Conservation (phyloP, 179 eudicot species). For the Dionaea muscipula region DNA sequence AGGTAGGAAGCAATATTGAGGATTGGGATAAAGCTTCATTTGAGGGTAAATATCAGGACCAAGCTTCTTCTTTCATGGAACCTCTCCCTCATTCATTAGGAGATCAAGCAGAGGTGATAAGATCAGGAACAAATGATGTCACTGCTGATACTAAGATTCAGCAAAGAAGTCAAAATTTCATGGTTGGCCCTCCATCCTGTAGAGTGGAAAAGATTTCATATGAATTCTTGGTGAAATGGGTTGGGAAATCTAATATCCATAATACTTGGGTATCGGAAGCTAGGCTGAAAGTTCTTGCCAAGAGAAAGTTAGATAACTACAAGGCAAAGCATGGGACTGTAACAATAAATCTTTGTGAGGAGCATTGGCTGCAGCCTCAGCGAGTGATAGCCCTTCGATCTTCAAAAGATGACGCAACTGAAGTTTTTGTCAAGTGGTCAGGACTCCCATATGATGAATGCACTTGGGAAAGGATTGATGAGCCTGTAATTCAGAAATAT, state of each 20-base stretch:
- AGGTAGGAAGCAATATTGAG: constrained; percentile 14
- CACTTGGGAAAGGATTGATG: constrained; percentile 89
- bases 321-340: constrained; percentile 77
- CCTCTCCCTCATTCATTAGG: constrained; percentile 18
- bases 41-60: constrained; percentile 16
- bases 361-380: constrained; percentile 80
- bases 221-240: constrained; percentile 93
- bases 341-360: constrained; percentile 59
- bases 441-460: constrained; percentile 93
- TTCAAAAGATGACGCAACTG: constrained; percentile 37
- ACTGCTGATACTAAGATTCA: constrained; percentile 15
- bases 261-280: constrained; percentile 83
- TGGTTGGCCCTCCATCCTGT: constrained; percentile 17
- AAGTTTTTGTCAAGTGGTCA: constrained; percentile 78
- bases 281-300: constrained; percentile 65
- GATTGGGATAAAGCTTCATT: constrained; percentile 15
- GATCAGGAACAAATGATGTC: constrained; percentile 12
- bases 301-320: constrained; percentile 86
- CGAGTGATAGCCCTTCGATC: constrained; percentile 57
- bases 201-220: constrained; percentile 23
- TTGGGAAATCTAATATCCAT: constrained; percentile 80
- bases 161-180: constrained; percentile 8
- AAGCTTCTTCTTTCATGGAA: constrained; percentile 16
- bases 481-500: constrained; percentile 41
- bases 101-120: constrained; percentile 18